phyloP scores from a whole-genome alignment of 345 rosid genomes.

The Arabidopsis suecica region DNA sequence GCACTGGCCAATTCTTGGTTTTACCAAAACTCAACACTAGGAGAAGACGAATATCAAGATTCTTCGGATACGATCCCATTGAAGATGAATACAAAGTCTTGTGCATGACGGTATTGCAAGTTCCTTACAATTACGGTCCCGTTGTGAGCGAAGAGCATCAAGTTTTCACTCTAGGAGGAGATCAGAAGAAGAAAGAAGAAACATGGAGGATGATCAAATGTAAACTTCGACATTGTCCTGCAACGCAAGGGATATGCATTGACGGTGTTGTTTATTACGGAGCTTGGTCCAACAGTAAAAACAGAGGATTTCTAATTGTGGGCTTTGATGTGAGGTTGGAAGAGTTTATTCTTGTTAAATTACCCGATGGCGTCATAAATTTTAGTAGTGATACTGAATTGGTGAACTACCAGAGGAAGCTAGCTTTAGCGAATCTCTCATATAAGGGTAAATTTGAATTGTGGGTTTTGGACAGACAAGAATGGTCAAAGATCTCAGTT shows the following conservation, averaged over 20 bases:
- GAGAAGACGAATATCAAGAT: neutral
- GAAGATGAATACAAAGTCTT: neutral
- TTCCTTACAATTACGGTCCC: neutral
- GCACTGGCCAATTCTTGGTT: neutral
- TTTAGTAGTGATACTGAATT: neutral
- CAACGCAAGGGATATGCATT: neutral
- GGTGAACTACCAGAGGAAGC: neutral
- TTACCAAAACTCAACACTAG: neutral
- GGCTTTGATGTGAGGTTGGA: constrained; percentile 3
- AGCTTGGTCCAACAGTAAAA: neutral
- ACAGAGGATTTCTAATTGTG: neutral
- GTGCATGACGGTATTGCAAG: neutral
- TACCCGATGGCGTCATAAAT: neutral
- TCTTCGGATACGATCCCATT: neutral
- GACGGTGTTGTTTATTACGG: constrained; percentile 8
- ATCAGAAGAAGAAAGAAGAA: neutral
- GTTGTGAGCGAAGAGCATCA: neutral
- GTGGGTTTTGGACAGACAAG: constrained; percentile 15
- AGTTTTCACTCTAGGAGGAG: neutral
- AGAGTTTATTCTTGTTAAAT: neutral
- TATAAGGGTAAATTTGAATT: neutral
- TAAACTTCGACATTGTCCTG: neutral
- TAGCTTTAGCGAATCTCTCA: neutral
- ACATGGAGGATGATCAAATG: neutral
- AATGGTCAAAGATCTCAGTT: neutral